phyloP scores from a whole-genome alignment of 495 filamentous ascomycete species.

The Neurospora africana region DNA sequence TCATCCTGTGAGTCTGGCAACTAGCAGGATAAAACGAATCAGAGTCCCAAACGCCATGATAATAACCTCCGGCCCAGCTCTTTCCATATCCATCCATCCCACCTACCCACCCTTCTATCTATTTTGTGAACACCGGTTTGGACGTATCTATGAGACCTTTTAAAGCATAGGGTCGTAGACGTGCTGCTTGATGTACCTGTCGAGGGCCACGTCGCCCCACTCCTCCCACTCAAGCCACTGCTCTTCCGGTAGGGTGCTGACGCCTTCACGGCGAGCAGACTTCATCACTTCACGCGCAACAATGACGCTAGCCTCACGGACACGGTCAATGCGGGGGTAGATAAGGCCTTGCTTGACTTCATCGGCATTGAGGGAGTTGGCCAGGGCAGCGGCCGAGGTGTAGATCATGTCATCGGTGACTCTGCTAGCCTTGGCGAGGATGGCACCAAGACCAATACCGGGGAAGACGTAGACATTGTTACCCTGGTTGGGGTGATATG shows the following conservation, averaged over 20 bases:
- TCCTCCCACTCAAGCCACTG: constrained; percentile 77
- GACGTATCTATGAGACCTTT: background rate
- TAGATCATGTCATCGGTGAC: constrained; percentile 96
- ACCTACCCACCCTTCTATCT: background rate
- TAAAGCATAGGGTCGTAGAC: constrained; percentile 62
- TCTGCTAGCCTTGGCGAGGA: constrained; percentile 77
- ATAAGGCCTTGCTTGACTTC: constrained; percentile 75
- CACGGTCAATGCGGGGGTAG: constrained; percentile 88
- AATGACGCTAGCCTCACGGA: constrained; percentile 77
- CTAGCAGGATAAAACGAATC: background rate
- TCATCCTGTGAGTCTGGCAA: background rate
- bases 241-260: constrained; percentile 47
- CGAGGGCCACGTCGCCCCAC: constrained; percentile 65
- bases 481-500: constrained; percentile 83
- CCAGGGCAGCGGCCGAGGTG: constrained; percentile 73
- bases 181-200: constrained; percentile 65
- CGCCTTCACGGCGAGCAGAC: constrained; percentile 55
- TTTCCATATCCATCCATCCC: background rate
- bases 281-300: constrained; percentile 92
- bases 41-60: background rate
- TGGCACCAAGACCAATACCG: constrained; percentile 88
- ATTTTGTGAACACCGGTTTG: background rate
- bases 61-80: background rate
- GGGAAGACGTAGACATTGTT: constrained; percentile 94
- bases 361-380: constrained; percentile 63